Percentiles rank a stretch among this genome's conserved stretches.
These are phyloP conservation scores for Nidula microcarpa DNA, from an alignment of 768 basidiomycete genomes.

Conservation along the genomic window DNA sequence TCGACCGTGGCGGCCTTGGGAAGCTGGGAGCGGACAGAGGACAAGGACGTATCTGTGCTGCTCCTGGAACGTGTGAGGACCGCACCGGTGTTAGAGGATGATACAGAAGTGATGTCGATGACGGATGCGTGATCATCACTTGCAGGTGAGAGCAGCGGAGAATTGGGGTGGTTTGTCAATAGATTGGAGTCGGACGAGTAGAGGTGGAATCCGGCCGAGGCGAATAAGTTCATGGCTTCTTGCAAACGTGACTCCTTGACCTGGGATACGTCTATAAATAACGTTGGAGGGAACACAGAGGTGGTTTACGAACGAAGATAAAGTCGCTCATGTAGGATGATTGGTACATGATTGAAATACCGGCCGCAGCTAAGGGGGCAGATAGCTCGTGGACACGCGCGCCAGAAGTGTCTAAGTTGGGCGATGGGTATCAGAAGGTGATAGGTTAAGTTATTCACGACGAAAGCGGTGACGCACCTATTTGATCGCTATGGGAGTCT, in stretches of 20 bases:
- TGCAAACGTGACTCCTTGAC: slow-evolving; percentile 65
- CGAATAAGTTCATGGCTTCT: slow-evolving; percentile 60
- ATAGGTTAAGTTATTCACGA: slow-evolving; percentile 4
- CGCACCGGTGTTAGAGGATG: slow-evolving; percentile 22
- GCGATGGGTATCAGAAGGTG: slow-evolving; percentile 3
- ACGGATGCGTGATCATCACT: slow-evolving; percentile 19
- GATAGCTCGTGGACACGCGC: slow-evolving; percentile 75
- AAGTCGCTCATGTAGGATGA: slow-evolving; percentile 83
- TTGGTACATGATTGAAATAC: slow-evolving; percentile 80
- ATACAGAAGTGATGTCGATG: slow-evolving; percentile 5
- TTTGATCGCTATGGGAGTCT: slow-evolving; percentile 71
- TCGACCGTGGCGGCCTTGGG: neutral
- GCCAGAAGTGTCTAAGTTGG: slow-evolving; percentile 55
- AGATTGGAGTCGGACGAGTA: slow-evolving; percentile 46
- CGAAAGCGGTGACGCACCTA: slow-evolving; percentile 39
- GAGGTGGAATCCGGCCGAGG: slow-evolving; percentile 61
- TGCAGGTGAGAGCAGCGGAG: slow-evolving; percentile 20
- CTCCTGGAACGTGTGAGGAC: slow-evolving; percentile 48
- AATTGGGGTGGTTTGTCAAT: slow-evolving; percentile 9
- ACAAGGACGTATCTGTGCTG: slow-evolving; percentile 15
- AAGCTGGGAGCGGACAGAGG: slow-evolving; percentile 4
- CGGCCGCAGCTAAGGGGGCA: slow-evolving; percentile 69
- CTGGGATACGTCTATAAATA: slow-evolving; percentile 27
- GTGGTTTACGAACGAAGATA: slow-evolving; percentile 56
- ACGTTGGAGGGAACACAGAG: slow-evolving; percentile 1